Conservation (phyloP, 1,284 basidiomycete species). For the Puccinia hordei region DNA sequence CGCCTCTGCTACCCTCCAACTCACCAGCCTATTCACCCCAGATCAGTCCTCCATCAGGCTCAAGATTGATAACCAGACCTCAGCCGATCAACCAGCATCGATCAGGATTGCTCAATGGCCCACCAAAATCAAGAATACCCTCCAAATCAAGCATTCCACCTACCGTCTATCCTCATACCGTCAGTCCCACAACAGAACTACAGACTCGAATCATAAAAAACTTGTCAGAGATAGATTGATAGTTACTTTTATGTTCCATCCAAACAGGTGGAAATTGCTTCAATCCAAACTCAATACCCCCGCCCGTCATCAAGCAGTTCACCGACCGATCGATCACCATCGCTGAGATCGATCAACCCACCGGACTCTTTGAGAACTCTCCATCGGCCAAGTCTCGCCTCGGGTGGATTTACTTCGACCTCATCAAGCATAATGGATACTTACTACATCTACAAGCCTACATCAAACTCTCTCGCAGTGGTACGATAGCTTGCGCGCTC, state of each 20-base stretch:
- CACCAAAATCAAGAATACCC: background rate
- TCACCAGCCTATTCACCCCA: conserved; percentile 10
- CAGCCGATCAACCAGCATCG: background rate
- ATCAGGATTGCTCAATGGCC: conserved; percentile 21
- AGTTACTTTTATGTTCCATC: background rate
- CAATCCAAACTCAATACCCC: conserved; percentile 32
- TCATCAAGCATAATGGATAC: conserved; percentile 35
- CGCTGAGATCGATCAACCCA: background rate
- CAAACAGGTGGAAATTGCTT: conserved; percentile 29
- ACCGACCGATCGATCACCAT: background rate
- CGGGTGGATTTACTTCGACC: conserved; percentile 40
- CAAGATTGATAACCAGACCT: conserved; percentile 8
- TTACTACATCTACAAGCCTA: conserved; percentile 31
- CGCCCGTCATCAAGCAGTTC: background rate
- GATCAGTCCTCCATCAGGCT: background rate
- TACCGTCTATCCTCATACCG: conserved; percentile 23
- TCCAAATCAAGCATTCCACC: background rate
- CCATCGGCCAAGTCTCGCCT: background rate
- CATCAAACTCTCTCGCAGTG: conserved; percentile 7
- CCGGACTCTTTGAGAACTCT: background rate
- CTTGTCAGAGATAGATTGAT: too few species aligned
- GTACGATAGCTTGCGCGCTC: background rate
- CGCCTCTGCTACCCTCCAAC: conserved; percentile 5
- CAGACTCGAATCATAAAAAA: too few species aligned
- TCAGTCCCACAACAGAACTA: background rate